phyloP scores from a whole-genome alignment of 164 flowering plant genomes.

The Cinnamomum micranthum region DNA sequence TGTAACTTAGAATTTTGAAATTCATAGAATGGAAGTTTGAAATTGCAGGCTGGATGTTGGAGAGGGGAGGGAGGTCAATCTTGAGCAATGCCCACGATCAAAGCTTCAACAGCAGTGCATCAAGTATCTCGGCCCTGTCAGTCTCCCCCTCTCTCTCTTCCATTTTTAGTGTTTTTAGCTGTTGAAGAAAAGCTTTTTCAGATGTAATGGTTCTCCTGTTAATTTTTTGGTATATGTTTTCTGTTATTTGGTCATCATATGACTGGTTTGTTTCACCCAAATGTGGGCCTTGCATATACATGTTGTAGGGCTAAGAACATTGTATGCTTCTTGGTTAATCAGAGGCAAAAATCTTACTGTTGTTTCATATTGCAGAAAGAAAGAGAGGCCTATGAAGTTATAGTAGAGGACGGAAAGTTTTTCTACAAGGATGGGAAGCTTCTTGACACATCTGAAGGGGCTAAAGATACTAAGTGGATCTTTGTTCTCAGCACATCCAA shows the following conservation, averaged over 20 bases:
- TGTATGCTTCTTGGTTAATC: background rate
- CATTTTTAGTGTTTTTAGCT: background rate
- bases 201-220: no score
- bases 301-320: background rate
- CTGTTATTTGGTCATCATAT: no score
- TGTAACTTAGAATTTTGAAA: background rate
- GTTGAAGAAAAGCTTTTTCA: no score
- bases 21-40: conserved; percentile 2
- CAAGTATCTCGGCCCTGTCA: conserved; percentile 89
- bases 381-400: conserved; percentile 69
- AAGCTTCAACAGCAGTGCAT: conserved; percentile 93
- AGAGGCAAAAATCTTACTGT: background rate
- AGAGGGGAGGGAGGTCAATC: conserved; percentile 77
- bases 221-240: no score
- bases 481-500: conserved; percentile 88
- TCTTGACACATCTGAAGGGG: conserved; percentile 58
- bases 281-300: background rate
- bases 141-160: conserved; percentile 10
- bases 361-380: conserved; percentile 48
- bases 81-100: conserved; percentile 63
- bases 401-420: conserved; percentile 55
- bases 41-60: conserved; percentile 81
- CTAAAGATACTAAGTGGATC: conserved; percentile 77
- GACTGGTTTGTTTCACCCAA: background rate
- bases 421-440: conserved; percentile 48